Evolutionary conservation across 768 basidiomycete genomes (phyloP), one percentile per base, ranked within the genome.

Genomic region (Psilocybe cubensis): DNA sequence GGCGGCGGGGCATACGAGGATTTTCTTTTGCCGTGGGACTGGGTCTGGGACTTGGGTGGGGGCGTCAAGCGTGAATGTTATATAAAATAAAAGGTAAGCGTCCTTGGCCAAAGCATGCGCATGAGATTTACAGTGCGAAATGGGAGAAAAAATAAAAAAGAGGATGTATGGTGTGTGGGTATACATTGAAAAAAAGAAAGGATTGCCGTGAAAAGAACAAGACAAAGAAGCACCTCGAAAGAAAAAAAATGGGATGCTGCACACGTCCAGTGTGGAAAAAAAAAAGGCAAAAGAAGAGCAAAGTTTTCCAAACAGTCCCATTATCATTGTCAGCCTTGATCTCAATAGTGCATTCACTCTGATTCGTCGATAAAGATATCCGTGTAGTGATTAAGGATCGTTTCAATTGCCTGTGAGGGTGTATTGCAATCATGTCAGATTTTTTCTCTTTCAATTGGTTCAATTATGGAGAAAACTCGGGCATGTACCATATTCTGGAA

Each of bases 301-400:
- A n/a, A n/a, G 17, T n/a, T n/a, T n/a, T n/a, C n/a, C n/a, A n/a
- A n/a, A n/a, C n/a, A n/a, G n/a, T n/a, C n/a, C n/a, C n/a, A n/a
- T n/a, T n/a, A n/a, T n/a, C n/a, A n/a, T n/a, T n/a, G n/a, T n/a
- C n/a, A n/a, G n/a, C n/a, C n/a, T n/a, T n/a, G n/a, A n/a, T n/a
- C n/a, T n/a, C n/a, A 3, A 31, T 17, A 28, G 48, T 14, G n/a
- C 11, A 54, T 62, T n/a, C 62, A 63, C 51, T 90, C 90, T 61
- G 79, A 74, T 70, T 94, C 96, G 64, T 96, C 96, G 61, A 98
- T 90, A 73, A 98, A 98, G 67, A 98, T 98, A 77, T 97, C 96
- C 56, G 84, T 86, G 74, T 94, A 98, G 69, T 96, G 94, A 66
- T 89, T 87, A 63, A 98, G 78, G 66, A 98, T 96, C 4, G 94